phyloP scores from a whole-genome alignment of 805 yeast genomes.

The Zygotorulaspora florentina region DNA sequence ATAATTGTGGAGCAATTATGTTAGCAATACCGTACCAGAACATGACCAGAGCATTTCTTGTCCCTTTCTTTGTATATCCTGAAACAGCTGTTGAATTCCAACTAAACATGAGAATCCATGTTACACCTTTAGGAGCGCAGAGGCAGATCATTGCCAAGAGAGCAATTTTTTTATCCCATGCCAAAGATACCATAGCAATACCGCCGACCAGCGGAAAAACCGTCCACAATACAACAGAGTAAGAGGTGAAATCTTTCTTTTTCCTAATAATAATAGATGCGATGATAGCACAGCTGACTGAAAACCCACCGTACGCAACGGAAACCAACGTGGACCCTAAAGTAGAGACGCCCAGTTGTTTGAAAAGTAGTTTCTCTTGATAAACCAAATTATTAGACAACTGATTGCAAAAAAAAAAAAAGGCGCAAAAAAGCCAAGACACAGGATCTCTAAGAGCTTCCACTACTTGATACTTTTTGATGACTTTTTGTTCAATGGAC shows the following conservation, averaged over 20 bases:
- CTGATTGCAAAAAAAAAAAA: conserved; percentile 43
- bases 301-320: conserved; percentile 51
- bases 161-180: conserved; percentile 44
- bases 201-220: conserved; percentile 44
- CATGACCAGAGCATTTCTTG: conserved; percentile 44
- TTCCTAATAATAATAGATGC: conserved; percentile 35
- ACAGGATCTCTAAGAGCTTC: conserved; percentile 50
- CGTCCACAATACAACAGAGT: conserved; percentile 37
- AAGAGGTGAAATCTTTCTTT: conserved; percentile 39
- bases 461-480: conserved; percentile 44
- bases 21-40: conserved; percentile 46
- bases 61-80: conserved; percentile 48
- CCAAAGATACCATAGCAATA: conserved; percentile 43
- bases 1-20: conserved; percentile 53
- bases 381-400: conserved; percentile 51
- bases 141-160: conserved; percentile 45
- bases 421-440: conserved; percentile 41
- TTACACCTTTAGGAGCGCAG: conserved; percentile 45
- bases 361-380: conserved; percentile 48
- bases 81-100: conserved; percentile 37
- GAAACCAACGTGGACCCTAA: conserved; percentile 49
- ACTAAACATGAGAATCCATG: conserved; percentile 38
- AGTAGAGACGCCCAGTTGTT: conserved; percentile 40
- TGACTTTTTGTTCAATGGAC: conserved; percentile 42
- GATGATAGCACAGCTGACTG: conserved; percentile 38